Conservation (phyloP, 1,139 yeast genomes). For the Arxiozyma slooffiae region DNA sequence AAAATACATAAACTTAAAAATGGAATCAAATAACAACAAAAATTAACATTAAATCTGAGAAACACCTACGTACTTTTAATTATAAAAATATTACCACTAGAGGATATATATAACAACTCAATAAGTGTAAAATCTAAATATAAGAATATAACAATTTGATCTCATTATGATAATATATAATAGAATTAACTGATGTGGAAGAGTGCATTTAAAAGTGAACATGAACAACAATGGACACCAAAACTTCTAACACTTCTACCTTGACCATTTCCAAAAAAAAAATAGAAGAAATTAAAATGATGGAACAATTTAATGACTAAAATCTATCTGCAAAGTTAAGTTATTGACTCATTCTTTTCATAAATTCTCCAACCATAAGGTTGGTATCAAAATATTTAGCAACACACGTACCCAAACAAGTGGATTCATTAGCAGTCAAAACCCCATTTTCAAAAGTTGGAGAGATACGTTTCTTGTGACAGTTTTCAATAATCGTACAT, state of each 20-base stretch:
- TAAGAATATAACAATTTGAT: too few relatives aligned
- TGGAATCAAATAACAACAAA: not conserved
- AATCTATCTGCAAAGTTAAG: conserved; percentile 33
- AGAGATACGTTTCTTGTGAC: conserved; percentile 80
- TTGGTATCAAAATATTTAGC: conserved; percentile 93
- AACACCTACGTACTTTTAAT: not conserved
- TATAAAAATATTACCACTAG: not conserved
- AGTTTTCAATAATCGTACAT: conserved; percentile 72
- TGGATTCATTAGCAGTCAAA: conserved; percentile 71
- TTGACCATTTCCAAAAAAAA: too few relatives aligned
- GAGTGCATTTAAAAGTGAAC: not conserved
- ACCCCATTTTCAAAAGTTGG: conserved; percentile 62
- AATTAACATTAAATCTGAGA: not conserved
- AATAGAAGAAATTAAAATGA: too few relatives aligned
- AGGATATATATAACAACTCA: not conserved
- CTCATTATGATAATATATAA: not conserved
- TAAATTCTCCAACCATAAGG: conserved; percentile 87
- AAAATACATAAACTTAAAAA: too few relatives aligned
- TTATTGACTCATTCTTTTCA: conserved; percentile 61
- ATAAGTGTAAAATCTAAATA: not conserved
- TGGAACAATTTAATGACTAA: conserved; percentile 7
- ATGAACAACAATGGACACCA: not conserved
- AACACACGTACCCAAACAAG: conserved; percentile 95
- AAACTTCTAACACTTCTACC: too few relatives aligned
- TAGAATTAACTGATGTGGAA: too few relatives aligned